Conservation (phyloP, 305 asterid genomes). For the Euphrasia arctica region DNA sequence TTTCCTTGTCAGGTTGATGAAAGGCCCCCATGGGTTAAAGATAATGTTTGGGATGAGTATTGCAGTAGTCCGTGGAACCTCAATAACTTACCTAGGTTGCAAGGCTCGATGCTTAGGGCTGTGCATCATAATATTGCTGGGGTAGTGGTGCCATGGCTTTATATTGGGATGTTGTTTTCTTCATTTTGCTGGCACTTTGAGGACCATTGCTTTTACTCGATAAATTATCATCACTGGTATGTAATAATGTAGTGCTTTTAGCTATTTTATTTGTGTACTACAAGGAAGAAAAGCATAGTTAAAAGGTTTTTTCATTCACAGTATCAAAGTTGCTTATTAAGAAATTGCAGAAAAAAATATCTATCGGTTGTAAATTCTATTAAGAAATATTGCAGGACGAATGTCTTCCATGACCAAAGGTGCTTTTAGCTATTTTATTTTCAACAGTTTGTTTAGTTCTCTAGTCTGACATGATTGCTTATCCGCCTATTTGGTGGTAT, state of each 20-base stretch:
- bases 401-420: neutral
- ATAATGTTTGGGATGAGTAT: constrained; percentile 73
- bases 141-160: constrained; percentile 98
- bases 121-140: constrained; percentile 93
- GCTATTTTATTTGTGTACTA: constrained; percentile 10
- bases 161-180: constrained; percentile 92
- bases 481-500: neutral
- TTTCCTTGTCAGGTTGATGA: constrained; percentile 67
- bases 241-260: constrained; percentile 27
- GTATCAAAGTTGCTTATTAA: constrained; percentile 6
- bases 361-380: constrained; percentile 3
- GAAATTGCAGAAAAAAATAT: neutral
- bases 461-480: constrained; percentile 15
- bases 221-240: constrained; percentile 97
- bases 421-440: too few relatives aligned
- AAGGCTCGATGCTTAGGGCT: constrained; percentile 85
- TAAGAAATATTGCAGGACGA: constrained; percentile 9
- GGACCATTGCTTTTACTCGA: constrained; percentile 97
- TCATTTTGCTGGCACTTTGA: constrained; percentile 99
- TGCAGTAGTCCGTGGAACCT: constrained; percentile 91
- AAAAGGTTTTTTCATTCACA: neutral
- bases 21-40: constrained; percentile 53
- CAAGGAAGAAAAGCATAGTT: neutral
- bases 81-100: constrained; percentile 88
- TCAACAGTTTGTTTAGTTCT: constrained; percentile 1